Evolutionary conservation across 805 yeast genomes (phyloP).

Genomic region (Scheffersomyces lignosus): DNA sequence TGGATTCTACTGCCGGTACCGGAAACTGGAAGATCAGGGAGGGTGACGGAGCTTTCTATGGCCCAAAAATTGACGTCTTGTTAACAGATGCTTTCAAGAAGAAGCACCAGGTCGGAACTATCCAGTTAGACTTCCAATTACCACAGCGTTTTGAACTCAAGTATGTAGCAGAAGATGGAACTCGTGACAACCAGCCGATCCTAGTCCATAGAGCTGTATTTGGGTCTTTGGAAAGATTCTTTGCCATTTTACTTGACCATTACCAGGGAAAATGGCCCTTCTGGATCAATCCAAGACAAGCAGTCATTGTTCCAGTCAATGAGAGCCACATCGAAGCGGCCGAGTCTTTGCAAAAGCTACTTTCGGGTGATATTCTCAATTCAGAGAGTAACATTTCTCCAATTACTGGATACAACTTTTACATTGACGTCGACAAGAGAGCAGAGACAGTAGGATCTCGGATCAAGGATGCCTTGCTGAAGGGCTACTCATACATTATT

Average conservation of each 20-base stretch:
- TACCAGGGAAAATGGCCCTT: constrained; percentile 96
- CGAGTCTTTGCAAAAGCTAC: constrained; percentile 38
- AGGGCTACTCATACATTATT: constrained; percentile 77
- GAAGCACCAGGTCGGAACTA: constrained; percentile 91
- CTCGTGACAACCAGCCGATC: constrained; percentile 68
- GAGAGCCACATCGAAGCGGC: constrained; percentile 61
- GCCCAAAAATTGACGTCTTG: constrained; percentile 90
- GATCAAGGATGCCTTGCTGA: constrained; percentile 71
- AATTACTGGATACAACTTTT: constrained; percentile 59
- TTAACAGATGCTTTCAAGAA: constrained; percentile 79
- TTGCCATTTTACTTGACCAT: constrained; percentile 88
- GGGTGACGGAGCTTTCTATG: constrained; percentile 98
- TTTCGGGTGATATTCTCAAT: constrained; percentile 46
- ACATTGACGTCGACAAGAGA: constrained; percentile 74
- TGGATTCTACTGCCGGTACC: constrained; percentile 45
- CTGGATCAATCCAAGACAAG: constrained; percentile 94
- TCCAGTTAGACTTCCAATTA: constrained; percentile 92
- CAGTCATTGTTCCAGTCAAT: constrained; percentile 77
- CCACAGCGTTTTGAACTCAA: constrained; percentile 80
- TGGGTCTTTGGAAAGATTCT: constrained; percentile 90
- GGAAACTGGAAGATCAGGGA: constrained; percentile 73
- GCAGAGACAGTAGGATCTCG: constrained; percentile 78
- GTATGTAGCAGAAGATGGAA: constrained; percentile 56
- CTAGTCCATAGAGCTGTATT: constrained; percentile 94
- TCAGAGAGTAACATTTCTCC: constrained; percentile 46